Conservation (phyloP, 1,284 basidiomycete genomes). For the Papiliotrema terrestris region DNA sequence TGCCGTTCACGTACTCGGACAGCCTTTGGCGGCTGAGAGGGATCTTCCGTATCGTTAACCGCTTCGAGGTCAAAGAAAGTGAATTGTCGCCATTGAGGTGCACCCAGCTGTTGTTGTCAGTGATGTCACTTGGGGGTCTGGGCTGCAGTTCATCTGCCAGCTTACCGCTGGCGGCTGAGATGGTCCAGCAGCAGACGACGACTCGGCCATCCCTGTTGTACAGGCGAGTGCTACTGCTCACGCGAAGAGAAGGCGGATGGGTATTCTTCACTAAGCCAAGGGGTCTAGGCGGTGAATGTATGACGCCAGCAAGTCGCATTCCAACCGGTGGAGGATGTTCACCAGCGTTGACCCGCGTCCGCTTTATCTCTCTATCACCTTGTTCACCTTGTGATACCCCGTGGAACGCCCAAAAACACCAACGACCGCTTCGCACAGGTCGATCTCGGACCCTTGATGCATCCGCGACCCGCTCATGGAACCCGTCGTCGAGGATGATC, state of each 20-base stretch:
- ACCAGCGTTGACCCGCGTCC: not conserved
- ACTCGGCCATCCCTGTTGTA: not conserved
- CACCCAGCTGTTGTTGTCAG: constrained; percentile 9
- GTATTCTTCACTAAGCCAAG: not conserved
- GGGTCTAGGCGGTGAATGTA: not conserved
- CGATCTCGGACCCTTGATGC: not conserved
- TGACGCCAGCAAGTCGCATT: not conserved
- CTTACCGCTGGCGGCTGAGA: constrained; percentile 8
- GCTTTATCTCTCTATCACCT: not conserved
- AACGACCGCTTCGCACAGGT: too few species aligned
- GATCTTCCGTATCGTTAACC: constrained; percentile 75
- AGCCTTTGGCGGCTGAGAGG: constrained; percentile 66
- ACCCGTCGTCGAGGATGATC: constrained; percentile 1
- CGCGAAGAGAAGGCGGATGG: not conserved
- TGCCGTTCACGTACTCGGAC: constrained; percentile 59
- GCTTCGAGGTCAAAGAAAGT: constrained; percentile 54
- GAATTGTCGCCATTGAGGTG: constrained; percentile 68
- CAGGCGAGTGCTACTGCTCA: too few species aligned
- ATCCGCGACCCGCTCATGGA: not conserved
- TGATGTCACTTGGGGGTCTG: not conserved
- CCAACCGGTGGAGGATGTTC: not conserved
- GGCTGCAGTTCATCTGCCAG: not conserved
- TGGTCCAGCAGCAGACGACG: constrained; percentile 12
- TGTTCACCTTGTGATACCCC: not conserved
- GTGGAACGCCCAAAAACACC: too few species aligned